Base-by-base conservation (phyloP, 176 grass and related monocot genomes). In the Hyparrhenia diplandra region DNA sequence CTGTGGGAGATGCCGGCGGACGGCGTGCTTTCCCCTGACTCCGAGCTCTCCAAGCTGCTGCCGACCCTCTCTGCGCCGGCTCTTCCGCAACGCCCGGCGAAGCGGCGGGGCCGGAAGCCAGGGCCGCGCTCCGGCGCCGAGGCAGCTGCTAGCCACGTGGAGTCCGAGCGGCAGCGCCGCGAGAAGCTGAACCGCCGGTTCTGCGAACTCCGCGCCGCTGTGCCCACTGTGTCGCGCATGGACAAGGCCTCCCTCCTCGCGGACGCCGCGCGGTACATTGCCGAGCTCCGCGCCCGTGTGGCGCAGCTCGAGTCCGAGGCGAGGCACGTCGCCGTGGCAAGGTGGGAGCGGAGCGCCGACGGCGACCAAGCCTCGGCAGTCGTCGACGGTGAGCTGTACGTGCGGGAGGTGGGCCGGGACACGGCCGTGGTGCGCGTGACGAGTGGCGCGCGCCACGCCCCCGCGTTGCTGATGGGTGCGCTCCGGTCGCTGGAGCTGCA, bases 221-320 rank as follows among this genome's bases (percentile, higher is more conserved):
- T n/a, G n/a, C n/a, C n/a, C n/a, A n/a, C n/a, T n/a, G n/a, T 96
- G 43, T 96, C 90, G 5, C 90, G 88, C 52, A 92, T 96, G 93
- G 93, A 96, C 85, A 96, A 96, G 87, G 90, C 93, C 4, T 92
- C 90, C 30, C 93, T 95, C 47, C 88, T 96, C 64, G 74, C 85
- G 7, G 93, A 96, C 69, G 88, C 93, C 18, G 87, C 87, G 11
- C 34, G 76, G 18, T 96, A 96, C 87, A 96, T 96, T 47, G 76
- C 81, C 21, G 90, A 96, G 82, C 88, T 96, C 24, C 78, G 88
- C 20, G 66, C 41, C 61, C 77, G 70, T 45, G 78, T 92, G 13
- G 75, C 27, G 17, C 59, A 21, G 54, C 81, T 87, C 47, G 81
- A 88, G 87, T 25, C 82, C 6, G 90, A 92, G 76, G 27, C 86